Conservation (phyloP, 257 asterid genomes). For the Leptodermis oblonga region DNA sequence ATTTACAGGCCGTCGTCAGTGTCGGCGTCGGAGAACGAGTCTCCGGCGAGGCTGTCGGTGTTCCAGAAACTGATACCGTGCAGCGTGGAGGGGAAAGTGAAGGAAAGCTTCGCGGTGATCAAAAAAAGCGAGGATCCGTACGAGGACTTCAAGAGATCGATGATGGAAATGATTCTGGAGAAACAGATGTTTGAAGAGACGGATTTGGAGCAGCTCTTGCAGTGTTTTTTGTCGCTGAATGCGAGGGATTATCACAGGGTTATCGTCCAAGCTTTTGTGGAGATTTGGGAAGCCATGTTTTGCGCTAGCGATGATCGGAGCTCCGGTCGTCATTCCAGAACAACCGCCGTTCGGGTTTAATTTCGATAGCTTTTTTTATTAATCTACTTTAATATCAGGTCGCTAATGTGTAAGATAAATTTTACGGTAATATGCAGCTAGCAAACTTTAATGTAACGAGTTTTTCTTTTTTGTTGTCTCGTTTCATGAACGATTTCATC, state of each 20-base stretch:
- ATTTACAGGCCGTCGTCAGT: slow-evolving; percentile 19
- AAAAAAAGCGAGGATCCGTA: slow-evolving; percentile 76
- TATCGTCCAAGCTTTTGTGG: slow-evolving; percentile 61
- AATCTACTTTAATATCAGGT: too few species aligned
- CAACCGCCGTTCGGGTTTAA: background rate
- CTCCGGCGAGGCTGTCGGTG: slow-evolving; percentile 69
- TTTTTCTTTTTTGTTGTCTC: too few species aligned
- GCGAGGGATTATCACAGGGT: slow-evolving; percentile 53
- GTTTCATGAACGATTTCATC: too few species aligned
- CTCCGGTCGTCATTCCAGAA: slow-evolving; percentile 8
- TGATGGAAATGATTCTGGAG: slow-evolving; percentile 92
- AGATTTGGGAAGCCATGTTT: slow-evolving; percentile 65
- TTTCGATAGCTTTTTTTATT: too few species aligned
- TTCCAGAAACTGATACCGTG: slow-evolving; percentile 70
- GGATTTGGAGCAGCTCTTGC: slow-evolving; percentile 71
- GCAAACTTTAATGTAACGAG: too few species aligned
- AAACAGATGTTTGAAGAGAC: slow-evolving; percentile 63
- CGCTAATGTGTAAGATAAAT: background rate
- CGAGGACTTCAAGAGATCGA: slow-evolving; percentile 78
- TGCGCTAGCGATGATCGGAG: slow-evolving; percentile 13
- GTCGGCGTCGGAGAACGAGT: slow-evolving; percentile 29
- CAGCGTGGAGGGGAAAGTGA: slow-evolving; percentile 66
- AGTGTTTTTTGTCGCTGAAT: slow-evolving; percentile 75
- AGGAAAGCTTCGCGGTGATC: slow-evolving; percentile 85
- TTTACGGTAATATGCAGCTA: too few species aligned